Evolutionary conservation across 805 yeast species (phyloP), one percentile per base, ranked within the genome.

Genomic region (Metschnikowia bowlesiae): DNA sequence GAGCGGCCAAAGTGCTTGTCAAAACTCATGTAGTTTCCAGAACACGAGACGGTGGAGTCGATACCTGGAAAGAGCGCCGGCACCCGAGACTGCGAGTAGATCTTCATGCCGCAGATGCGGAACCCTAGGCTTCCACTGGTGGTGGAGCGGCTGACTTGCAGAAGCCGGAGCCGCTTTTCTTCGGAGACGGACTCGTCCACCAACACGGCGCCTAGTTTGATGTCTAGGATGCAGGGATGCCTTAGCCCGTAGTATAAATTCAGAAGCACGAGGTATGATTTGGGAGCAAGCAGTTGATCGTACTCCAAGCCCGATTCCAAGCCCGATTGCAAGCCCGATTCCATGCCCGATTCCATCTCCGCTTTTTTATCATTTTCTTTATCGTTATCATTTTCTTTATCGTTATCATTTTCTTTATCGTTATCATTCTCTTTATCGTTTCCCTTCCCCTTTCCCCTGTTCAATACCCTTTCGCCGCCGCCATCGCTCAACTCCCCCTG

Each of bases 81-180:
- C 6, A 51, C 47, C 4, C 22, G 44, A 1, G 36, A 36, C 28
- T 16, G 16, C 8, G 22, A 8, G 55, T 65, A 74, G 5, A 85
- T 66, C 53, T 83, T 84, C 92, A 92, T 87, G 0, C 99, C 99
- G 59, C 98, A 91, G 3, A 92, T 81, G 52, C 99, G 72, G 55
- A 85, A 83, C 14, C 82, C 78, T 10, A 88, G 70, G 3, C 84
- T 70, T 0, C 97, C 96, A 41, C 94, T 85, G 0, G 98, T 92
- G 1, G 98, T 92, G 0, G 70, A 51, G 1, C 68, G 62, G 41
- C 94, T 79, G 0, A 94, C 97, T 28, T 74, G 67, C 30, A 67
- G 69, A 60, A 92, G 68, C 39, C 98, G 65, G 45, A 67, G 67
- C 13, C 67, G 73, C 60, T 94, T 92, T 30, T 82, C 96, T 11